Conservation (phyloP, 164 flowering plant species). For the Malania oleifera region DNA sequence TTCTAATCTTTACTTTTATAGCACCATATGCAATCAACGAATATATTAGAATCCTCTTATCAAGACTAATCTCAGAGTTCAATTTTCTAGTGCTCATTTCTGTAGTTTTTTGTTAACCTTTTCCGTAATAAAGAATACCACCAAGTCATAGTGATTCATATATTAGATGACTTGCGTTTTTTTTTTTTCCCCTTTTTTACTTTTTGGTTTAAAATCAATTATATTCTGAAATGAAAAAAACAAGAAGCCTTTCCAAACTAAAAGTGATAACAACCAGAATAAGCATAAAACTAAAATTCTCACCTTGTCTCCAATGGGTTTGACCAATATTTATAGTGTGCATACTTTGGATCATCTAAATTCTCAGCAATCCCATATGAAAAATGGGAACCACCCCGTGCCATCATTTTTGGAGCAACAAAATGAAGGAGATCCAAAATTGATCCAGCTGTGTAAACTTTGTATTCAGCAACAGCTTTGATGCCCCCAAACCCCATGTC, state of each 20-base stretch:
- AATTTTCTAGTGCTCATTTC: no score
- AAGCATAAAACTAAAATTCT: slow-evolving; percentile 16
- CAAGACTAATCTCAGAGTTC: no score
- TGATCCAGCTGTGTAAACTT: slow-evolving; percentile 68
- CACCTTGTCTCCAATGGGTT: slow-evolving; percentile 89
- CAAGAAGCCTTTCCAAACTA: not conserved
- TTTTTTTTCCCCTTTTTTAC: no score
- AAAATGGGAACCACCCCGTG: slow-evolving; percentile 72
- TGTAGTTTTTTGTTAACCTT: no score
- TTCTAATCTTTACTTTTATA: no score
- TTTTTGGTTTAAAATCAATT: not conserved
- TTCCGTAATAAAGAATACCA: no score
- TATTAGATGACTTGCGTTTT: no score
- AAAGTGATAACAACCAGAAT: not conserved
- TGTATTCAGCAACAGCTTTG: slow-evolving; percentile 45
- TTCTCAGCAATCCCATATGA: slow-evolving; percentile 84
- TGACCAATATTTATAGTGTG: slow-evolving; percentile 84
- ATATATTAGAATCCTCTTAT: no score
- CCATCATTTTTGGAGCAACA: slow-evolving; percentile 92
- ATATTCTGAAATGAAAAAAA: not conserved
- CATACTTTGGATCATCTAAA: slow-evolving; percentile 73
- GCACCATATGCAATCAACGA: no score
- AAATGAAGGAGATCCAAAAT: slow-evolving; percentile 58
- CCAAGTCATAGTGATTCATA: no score
- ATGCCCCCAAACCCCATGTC: slow-evolving; percentile 35